Evolutionary conservation across 2,329 filamentous ascomycete species (phyloP).

Genomic region (Delphinella strobiligena): DNA sequence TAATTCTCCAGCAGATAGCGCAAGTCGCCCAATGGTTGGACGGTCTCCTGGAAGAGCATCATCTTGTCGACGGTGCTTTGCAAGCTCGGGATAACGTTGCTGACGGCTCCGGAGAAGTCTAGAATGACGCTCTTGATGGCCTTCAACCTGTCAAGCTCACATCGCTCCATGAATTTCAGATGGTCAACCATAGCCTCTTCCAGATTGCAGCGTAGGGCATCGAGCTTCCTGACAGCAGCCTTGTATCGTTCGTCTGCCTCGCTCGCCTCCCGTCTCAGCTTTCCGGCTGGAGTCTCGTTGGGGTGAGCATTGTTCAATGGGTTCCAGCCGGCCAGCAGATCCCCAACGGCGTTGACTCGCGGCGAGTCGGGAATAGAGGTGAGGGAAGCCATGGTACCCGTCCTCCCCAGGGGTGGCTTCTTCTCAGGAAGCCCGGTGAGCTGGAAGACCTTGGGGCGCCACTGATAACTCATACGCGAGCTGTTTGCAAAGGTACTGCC

Average conservation of each 20-base stretch:
- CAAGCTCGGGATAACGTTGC: slow-evolving; percentile 92
- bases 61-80: slow-evolving; percentile 96
- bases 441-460: slow-evolving; percentile 85
- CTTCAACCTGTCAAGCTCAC: slow-evolving; percentile 89
- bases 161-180: slow-evolving; percentile 91
- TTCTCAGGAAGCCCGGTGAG: slow-evolving; percentile 79
- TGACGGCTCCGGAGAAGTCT: slow-evolving; percentile 93
- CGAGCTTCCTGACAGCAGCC: slow-evolving; percentile 68
- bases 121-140: slow-evolving; percentile 97
- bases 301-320: slow-evolving; percentile 78
- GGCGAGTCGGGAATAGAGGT: slow-evolving; percentile 36
- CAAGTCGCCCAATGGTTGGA: slow-evolving; percentile 84
- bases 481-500: slow-evolving; percentile 95
- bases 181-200: slow-evolving; percentile 91
- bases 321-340: slow-evolving; percentile 88
- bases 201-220: slow-evolving; percentile 83
- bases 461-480: slow-evolving; percentile 95
- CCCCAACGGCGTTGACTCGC: slow-evolving; percentile 67
- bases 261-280: slow-evolving; percentile 72
- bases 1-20: slow-evolving; percentile 95
- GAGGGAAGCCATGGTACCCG: slow-evolving; percentile 54
- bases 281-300: slow-evolving; percentile 85
- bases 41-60: slow-evolving; percentile 97
- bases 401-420: slow-evolving; percentile 57
- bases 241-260: slow-evolving; percentile 95